Conservation (phyloP, 208 protist species). For the Strigomonas culicis region DNA sequence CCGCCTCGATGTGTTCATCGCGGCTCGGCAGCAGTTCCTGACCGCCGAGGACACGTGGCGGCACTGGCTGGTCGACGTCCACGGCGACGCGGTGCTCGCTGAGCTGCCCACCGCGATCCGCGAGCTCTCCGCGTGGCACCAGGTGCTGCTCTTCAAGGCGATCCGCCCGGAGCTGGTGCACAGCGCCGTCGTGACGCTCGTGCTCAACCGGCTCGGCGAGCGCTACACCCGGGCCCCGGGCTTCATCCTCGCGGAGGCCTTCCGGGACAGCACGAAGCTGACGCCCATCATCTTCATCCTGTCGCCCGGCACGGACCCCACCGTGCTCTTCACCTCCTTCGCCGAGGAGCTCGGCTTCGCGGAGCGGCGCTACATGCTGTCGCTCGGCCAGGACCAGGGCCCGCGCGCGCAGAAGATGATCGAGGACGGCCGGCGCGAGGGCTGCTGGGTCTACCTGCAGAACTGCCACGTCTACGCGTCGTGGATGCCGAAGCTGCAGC, state of each 20-base stretch:
- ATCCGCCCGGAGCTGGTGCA: slow-evolving; percentile 84
- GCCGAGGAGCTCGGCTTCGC: slow-evolving; percentile 84
- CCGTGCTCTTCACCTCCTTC: slow-evolving; percentile 88
- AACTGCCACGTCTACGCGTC: slow-evolving; percentile 95
- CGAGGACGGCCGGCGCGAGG: slow-evolving; percentile 60
- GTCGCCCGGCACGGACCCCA: slow-evolving; percentile 92
- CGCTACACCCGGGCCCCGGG: slow-evolving; percentile 77
- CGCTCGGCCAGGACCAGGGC: slow-evolving; percentile 94
- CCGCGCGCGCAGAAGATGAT: slow-evolving; percentile 87
- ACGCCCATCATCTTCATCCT: slow-evolving; percentile 95
- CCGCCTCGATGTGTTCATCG: slow-evolving; percentile 72
- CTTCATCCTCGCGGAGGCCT: slow-evolving; percentile 83
- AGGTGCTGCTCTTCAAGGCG: slow-evolving; percentile 80
- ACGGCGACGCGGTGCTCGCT: slow-evolving; percentile 70
- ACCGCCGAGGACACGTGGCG: slow-evolving; percentile 51
- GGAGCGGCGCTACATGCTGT: slow-evolving; percentile 85
- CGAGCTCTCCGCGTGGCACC: slow-evolving; percentile 68
- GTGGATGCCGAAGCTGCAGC: slow-evolving; percentile 93
- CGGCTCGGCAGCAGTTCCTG: slow-evolving; percentile 77
- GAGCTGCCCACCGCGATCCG: slow-evolving; percentile 28
- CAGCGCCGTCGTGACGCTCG: slow-evolving; percentile 60
- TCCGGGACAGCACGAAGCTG: slow-evolving; percentile 82
- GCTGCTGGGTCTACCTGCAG: slow-evolving; percentile 95
- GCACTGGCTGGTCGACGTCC: slow-evolving; percentile 76
- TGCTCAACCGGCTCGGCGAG: slow-evolving; percentile 64